Evolutionary conservation across 208 protist genomes (phyloP).

Genomic region (Acanthamoeba royreba): DNA sequence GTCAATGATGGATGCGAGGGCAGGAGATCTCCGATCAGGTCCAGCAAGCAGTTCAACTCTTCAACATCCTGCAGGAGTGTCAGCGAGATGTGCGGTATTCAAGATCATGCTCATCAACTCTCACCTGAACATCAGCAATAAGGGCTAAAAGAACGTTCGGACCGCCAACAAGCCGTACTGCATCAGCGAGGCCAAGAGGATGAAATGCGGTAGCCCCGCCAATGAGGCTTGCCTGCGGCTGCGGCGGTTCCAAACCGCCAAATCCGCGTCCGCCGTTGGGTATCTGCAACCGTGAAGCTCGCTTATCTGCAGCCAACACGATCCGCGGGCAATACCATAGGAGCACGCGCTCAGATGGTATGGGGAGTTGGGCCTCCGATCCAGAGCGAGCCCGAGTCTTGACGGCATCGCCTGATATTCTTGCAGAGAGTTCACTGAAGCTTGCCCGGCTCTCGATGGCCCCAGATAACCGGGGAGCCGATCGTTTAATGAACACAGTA

Average conservation of each 20-base stretch:
- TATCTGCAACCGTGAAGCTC: background rate
- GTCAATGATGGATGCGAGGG: background rate
- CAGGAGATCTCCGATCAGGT: background rate
- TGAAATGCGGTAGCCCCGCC: background rate
- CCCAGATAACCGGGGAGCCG: no score
- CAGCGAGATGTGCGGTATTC: background rate
- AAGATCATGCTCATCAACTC: background rate
- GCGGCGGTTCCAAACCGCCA: background rate
- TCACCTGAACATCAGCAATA: background rate
- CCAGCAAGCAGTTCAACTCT: background rate
- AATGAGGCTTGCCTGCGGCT: background rate
- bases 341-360: background rate
- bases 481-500: background rate
- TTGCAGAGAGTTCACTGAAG: no score
- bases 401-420: no score
- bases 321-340: background rate
- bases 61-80: background rate
- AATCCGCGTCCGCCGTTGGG: background rate
- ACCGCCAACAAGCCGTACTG: background rate
- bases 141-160: background rate
- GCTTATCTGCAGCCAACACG: background rate
- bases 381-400: no score
- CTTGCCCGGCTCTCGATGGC: no score
- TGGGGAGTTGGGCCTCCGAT: background rate
- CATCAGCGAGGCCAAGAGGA: background rate